A percentile compares a stretch with the other conserved stretches of the same genome.
phyloP scores from a whole-genome alignment of 805 yeast species.

The Candida khao-thaluensis region DNA sequence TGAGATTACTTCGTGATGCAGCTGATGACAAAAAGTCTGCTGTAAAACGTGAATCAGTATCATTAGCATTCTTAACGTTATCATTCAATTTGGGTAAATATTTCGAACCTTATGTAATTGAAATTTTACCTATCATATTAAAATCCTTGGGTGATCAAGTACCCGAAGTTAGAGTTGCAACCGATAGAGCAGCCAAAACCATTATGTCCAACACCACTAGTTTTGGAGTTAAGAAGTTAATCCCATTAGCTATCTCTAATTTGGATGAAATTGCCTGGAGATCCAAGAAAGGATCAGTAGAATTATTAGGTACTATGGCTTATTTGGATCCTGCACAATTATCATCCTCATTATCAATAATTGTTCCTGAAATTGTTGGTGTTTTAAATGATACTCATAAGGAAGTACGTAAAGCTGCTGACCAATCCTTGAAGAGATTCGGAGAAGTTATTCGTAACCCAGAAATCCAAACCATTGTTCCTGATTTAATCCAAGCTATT shows the following conservation, averaged over 20 bases:
- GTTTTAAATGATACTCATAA: constrained; percentile 93
- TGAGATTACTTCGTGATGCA: constrained; percentile 73
- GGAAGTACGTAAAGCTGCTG: constrained; percentile 95
- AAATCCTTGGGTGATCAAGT: constrained; percentile 81
- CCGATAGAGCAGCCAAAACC: constrained; percentile 79
- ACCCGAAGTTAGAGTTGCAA: constrained; percentile 85
- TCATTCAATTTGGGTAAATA: constrained; percentile 71
- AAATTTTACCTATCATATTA: constrained; percentile 77
- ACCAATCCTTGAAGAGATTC: constrained; percentile 78
- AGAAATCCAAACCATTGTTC: constrained; percentile 90
- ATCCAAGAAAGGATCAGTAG: constrained; percentile 95
- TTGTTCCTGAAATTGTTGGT: constrained; percentile 95
- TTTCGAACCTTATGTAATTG: constrained; percentile 94
- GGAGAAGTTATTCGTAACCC: constrained; percentile 98
- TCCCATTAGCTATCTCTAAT: constrained; percentile 85
- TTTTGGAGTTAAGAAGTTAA: constrained; percentile 84
- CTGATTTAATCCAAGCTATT: constrained; percentile 82
- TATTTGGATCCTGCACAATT: constrained; percentile 92
- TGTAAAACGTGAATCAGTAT: constrained; percentile 80
- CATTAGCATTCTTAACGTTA: constrained; percentile 79
- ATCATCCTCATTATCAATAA: constrained; percentile 81
- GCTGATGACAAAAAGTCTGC: constrained; percentile 82
- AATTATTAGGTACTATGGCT: constrained; percentile 95
- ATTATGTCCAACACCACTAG: constrained; percentile 91
- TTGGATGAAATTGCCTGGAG: constrained; percentile 93